Percentiles rank a stretch among this genome's conserved stretches.
Evolutionary conservation across 2,329 filamentous ascomycete genomes (phyloP).

Genomic region (Aspergillus piperis): DNA sequence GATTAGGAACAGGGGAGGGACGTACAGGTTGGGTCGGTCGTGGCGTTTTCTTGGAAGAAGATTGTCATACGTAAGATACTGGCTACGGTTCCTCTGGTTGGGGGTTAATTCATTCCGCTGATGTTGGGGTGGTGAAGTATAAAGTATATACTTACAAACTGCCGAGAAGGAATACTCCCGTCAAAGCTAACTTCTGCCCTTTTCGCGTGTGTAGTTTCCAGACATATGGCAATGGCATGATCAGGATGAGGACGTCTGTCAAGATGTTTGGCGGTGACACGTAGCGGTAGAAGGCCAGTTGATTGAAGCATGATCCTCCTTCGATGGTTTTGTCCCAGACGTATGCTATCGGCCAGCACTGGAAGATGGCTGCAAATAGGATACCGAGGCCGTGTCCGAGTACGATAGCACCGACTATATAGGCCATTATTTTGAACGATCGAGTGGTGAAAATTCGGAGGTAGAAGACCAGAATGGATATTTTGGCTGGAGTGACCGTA

Average conservation of each 20-base stretch:
- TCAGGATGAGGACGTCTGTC: constrained; percentile 15
- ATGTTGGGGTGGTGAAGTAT: too few relatives aligned
- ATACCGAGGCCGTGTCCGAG: constrained; percentile 21
- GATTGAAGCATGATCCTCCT: constrained; percentile 21
- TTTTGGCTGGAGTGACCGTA: constrained; percentile 26
- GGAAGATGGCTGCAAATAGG: constrained; percentile 26
- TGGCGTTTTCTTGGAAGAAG: constrained; percentile 15
- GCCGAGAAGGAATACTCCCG: constrained; percentile 25
- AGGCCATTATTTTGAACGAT: constrained; percentile 21
- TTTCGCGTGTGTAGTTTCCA: constrained; percentile 17
- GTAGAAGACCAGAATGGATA: constrained; percentile 29
- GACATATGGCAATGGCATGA: constrained; percentile 18
- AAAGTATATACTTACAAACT: constrained; percentile 23
- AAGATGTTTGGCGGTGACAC: constrained; percentile 21
- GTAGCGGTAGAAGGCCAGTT: constrained; percentile 21
- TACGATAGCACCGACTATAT: constrained; percentile 22
- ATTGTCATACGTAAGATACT: constrained; percentile 22
- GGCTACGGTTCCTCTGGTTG: constrained; percentile 21
- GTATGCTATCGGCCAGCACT: constrained; percentile 24
- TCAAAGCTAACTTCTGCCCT: constrained; percentile 23
- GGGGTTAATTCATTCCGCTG: not conserved
- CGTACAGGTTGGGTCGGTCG: constrained; percentile 22
- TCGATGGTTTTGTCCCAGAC: constrained; percentile 19
- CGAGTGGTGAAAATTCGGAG: constrained; percentile 25
- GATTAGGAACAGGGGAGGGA: not conserved